A percentile compares a stretch with the other conserved stretches of the same genome.
These are phyloP conservation scores for Solanum habrochaites DNA, from an alignment of 257 asterid species.

Conservation along the genomic window DNA sequence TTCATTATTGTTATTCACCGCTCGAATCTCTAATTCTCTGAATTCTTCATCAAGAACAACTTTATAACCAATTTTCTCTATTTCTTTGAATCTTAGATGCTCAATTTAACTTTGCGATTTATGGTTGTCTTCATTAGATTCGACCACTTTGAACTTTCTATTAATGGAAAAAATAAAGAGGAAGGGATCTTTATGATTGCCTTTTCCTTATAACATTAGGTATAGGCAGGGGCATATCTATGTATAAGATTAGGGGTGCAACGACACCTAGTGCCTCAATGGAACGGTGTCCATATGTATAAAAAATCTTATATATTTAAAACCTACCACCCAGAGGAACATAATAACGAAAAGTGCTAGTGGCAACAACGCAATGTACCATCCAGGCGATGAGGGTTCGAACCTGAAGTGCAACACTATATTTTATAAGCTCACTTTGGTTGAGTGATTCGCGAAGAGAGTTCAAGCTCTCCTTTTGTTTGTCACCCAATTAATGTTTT, in stretches of 20 bases:
- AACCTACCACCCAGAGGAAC: neutral
- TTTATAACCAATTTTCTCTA: neutral
- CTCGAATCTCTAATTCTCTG: neutral
- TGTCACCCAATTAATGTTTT: too few relatives aligned
- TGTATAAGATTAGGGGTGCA: neutral
- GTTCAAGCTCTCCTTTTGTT: neutral
- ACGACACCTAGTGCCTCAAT: neutral
- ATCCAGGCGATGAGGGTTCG: neutral
- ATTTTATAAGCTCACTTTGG: neutral
- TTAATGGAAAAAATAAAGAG: neutral
- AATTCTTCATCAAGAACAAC: neutral
- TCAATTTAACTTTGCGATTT: neutral
- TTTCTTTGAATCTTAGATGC: neutral
- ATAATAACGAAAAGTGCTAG: neutral
- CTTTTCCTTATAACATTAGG: neutral
- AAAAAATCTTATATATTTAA: too few relatives aligned
- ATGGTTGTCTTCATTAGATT: neutral
- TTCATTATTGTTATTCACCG: neutral
- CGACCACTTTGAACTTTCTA: neutral
- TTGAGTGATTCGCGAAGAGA: neutral
- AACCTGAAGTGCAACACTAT: neutral
- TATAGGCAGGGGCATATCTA: neutral
- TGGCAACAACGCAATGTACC: neutral
- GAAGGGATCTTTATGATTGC: neutral
- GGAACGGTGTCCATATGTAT: neutral